These are phyloP conservation scores for Candida sanyaensis DNA, from an alignment of 1,139 yeast species.

Conservation along the genomic window DNA sequence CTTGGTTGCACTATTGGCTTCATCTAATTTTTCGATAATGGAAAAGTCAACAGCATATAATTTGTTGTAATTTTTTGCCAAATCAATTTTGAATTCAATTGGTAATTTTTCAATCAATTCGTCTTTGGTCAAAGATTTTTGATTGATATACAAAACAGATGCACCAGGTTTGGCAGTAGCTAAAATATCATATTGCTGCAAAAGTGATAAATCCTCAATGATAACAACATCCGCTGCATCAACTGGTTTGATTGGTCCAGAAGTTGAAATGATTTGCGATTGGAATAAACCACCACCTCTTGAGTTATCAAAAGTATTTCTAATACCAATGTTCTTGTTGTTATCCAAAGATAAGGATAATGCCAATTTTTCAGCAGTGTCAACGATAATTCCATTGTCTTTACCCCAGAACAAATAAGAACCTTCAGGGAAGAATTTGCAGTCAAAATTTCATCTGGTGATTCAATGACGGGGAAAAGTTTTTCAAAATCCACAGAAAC, in stretches of 20 bases:
- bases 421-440: conserved; percentile 49
- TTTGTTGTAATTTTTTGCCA: conserved; percentile 54
- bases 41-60: conserved; percentile 60
- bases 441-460: conserved; percentile 23
- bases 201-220: conserved; percentile 58
- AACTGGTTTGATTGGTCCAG: conserved; percentile 33
- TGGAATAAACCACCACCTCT: conserved; percentile 77
- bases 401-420: conserved; percentile 67
- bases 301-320: conserved; percentile 71
- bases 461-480: conserved; percentile 12
- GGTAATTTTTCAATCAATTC: conserved; percentile 56
- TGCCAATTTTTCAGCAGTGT: conserved; percentile 67
- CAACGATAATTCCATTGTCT: conserved; percentile 58
- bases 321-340: conserved; percentile 51
- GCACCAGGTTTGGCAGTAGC: conserved; percentile 62
- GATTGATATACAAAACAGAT: conserved; percentile 50
- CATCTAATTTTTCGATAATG: conserved; percentile 54
- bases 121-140: conserved; percentile 36
- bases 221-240: conserved; percentile 65
- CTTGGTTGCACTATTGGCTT: conserved; percentile 58
- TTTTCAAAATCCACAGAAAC: conserved; percentile 31
- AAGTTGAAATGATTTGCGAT: conserved; percentile 61
- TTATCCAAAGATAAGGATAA: conserved; percentile 72
- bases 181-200: conserved; percentile 60
- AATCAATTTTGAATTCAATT: conserved; percentile 51